Evolutionary conservation across 2,329 filamentous ascomycete genomes (phyloP).

Genomic region (Nannizziopsis barbatae): DNA sequence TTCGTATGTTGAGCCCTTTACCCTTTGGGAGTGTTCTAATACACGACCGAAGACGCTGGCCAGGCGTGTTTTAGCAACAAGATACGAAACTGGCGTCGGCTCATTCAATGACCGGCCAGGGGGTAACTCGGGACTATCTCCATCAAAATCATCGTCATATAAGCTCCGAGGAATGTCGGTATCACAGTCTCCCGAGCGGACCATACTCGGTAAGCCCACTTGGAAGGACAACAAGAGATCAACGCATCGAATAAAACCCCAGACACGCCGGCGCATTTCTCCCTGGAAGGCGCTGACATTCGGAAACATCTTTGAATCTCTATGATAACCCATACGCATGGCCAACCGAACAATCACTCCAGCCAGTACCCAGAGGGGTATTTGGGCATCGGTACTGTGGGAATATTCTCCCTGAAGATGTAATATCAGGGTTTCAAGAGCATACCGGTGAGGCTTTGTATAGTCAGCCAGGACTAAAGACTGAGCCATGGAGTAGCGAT

Average conservation of each 20-base stretch:
- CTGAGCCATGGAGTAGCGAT: constrained; percentile 49
- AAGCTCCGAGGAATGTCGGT: constrained; percentile 52
- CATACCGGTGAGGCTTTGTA: constrained; percentile 48
- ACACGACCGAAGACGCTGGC: constrained; percentile 36
- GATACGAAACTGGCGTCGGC: constrained; percentile 45
- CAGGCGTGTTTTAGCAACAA: constrained; percentile 38
- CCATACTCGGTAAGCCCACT: constrained; percentile 56
- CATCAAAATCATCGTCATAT: constrained; percentile 54
- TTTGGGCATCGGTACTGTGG: constrained; percentile 48
- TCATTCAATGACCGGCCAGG: constrained; percentile 47
- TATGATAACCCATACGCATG: constrained; percentile 56
- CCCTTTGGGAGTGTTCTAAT: constrained; percentile 33
- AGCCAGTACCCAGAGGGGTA: constrained; percentile 49
- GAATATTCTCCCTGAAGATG: constrained; percentile 52
- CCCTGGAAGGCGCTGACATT: constrained; percentile 51
- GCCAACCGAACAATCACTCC: constrained; percentile 51
- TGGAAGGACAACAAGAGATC: constrained; percentile 57
- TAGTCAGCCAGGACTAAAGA: constrained; percentile 53
- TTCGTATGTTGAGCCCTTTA: constrained; percentile 44
- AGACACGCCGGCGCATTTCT: constrained; percentile 45
- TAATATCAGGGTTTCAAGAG: constrained; percentile 52
- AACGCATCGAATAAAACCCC: constrained; percentile 44
- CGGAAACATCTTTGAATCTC: constrained; percentile 49
- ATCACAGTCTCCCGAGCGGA: constrained; percentile 53
- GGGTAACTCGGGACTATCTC: constrained; percentile 46